Base-by-base conservation (phyloP, 139 green algal species). In the Tetratostichococcus sp. region DNA sequence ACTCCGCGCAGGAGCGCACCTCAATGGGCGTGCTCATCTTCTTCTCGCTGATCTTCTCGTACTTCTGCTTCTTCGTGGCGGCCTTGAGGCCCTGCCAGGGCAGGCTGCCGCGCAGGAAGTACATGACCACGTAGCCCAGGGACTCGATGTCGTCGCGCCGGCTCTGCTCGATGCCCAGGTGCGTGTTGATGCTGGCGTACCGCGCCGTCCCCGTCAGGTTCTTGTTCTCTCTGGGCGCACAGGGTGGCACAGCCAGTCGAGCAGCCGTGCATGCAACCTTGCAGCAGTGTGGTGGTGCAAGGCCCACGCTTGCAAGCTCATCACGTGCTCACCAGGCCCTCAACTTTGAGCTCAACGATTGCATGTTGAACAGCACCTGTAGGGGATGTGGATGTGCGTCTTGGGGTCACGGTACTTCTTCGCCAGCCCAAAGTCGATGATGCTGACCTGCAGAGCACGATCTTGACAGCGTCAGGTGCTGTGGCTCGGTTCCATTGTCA, bases 21-120 rank as follows among this genome's bases (percentile, higher is more conserved):
- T 99, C 96, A 58, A 97, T 97, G 71, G 95, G 95, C 16, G 96
- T 99, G 33, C 88, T 93, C 94, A 99, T 98, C 89, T 99, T 99
- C 87, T 98, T 98, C 83, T 99, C 96, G 72, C 91, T 97, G 88
- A 99, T 99, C 86, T 98, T 99, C 83, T 99, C 96, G 80, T 99
- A 99, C 89, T 99, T 99, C 79, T 98, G 93, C 83, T 97, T 97
- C 93, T 99, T 99, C 34, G 96, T 99, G 14, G 92, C 94, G 11
- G 96, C 96, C 83, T 98, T 98, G 28, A 98, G 87, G 23, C 93
- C 83, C 73, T 75, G 96, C 96, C 96, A 99, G 16, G 96, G 96
- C 72, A 99, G 80, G 71, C 79, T 92, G 67, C 96, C 96, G 30
- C 96, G 87, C 77, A 99, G 84, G 78, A 99, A 99, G 84, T 99